phyloP scores from a whole-genome alignment of 129 eudicot genomes.

The Solidago caesia region DNA sequence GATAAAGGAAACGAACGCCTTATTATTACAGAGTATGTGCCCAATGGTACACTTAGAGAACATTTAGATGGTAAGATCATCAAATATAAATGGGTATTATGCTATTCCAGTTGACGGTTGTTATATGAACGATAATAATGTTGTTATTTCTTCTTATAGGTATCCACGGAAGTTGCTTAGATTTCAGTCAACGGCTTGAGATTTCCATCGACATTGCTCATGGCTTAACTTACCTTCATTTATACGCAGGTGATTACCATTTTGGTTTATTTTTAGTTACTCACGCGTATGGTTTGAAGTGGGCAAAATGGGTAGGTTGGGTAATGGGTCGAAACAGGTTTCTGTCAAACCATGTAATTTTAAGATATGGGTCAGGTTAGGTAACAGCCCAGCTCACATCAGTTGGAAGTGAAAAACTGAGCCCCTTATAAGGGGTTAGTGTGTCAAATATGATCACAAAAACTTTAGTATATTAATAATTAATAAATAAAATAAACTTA shows the following conservation, averaged over 20 bases:
- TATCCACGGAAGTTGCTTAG: constrained; percentile 62
- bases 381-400: too few species aligned
- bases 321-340: background rate
- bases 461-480: background rate
- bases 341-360: background rate
- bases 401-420: too few species aligned
- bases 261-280: background rate
- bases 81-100: background rate
- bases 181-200: constrained; percentile 91
- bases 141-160: constrained; percentile 41
- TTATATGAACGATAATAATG: constrained; percentile 17
- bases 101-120: constrained; percentile 1
- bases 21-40: constrained; percentile 78
- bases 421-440: background rate
- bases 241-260: constrained; percentile 60
- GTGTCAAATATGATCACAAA: background rate
- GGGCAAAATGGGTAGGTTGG: background rate
- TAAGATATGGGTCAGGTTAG: background rate
- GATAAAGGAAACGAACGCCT: constrained; percentile 88
- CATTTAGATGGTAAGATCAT: constrained; percentile 84
- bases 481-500: too few species aligned
- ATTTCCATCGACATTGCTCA: constrained; percentile 86
- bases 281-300: background rate
- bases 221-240: constrained; percentile 86
- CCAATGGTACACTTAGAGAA: constrained; percentile 95